phyloP scores from a whole-genome alignment of 2,329 filamentous ascomycete species.

The Monilinia fructicola region DNA sequence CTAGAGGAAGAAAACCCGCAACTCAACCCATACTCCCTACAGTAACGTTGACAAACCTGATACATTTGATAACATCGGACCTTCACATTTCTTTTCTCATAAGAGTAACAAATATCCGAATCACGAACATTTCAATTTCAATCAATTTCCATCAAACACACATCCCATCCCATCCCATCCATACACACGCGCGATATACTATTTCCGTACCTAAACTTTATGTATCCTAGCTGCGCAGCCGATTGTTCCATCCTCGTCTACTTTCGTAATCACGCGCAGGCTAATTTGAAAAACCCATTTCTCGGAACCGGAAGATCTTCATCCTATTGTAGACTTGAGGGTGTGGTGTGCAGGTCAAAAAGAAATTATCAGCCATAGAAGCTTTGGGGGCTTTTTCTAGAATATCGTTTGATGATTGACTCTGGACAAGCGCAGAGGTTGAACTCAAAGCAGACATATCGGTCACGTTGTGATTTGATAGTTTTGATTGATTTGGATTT shows the following conservation, averaged over 20 bases:
- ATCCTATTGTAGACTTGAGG: background rate
- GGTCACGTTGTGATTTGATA: background rate
- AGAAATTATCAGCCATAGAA: conserved; percentile 8
- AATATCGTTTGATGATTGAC: background rate
- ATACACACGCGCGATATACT: background rate
- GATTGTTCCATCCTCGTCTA: background rate
- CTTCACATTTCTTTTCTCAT: background rate
- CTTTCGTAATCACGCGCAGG: conserved; percentile 9
- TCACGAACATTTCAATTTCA: conserved; percentile 9
- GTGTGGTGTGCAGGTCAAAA: background rate
- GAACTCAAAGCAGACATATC: no score
- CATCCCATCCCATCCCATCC: background rate
- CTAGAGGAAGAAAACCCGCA: background rate
- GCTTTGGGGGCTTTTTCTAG: conserved; percentile 16
- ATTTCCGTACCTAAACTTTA: background rate
- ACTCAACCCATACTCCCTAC: background rate
- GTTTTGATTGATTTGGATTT: conserved; percentile 17
- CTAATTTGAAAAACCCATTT: conserved; percentile 12
- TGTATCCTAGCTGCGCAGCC: conserved; percentile 4
- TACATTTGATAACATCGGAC: no score
- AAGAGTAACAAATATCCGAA: conserved; percentile 15
- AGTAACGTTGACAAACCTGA: background rate
- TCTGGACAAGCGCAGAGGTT: no score
- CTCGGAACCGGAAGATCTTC: conserved; percentile 18
- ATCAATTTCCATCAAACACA: conserved; percentile 10